Evolutionary conservation across 345 rosid genomes (phyloP), one percentile per base, ranked within the genome.

Genomic region (Gossypium turneri): DNA sequence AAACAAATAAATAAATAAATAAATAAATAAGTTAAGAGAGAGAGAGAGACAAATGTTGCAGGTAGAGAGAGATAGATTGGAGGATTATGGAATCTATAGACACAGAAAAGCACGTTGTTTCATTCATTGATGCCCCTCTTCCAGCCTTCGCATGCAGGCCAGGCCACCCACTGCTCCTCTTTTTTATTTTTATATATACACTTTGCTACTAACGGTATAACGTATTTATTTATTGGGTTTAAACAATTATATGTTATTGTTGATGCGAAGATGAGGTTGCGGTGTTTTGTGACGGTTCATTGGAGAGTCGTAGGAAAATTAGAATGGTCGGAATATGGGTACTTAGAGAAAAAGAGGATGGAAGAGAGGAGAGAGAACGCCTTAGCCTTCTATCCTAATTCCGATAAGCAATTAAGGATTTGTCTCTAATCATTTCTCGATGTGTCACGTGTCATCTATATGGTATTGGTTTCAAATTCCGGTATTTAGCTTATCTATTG

Each of bases 401-500:
- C 1, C 41, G 7, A 5, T 34, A 34, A 7, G 41, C 41, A 34
- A 34, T 4, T 34, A 34, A 34, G 7, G 41, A 1, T 4, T 34
- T 34, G 7, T 34, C 41, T 34, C 41, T 34, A 34, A 34, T 34
- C 0, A 34, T 34, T 0, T 34, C 7, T 34, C 1, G 41, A 34
- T 0, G 0, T 0, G 1, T 4, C 1, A 5, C 0, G 41, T 34
- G 7, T 34, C 0, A 34, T 5, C 1, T 7, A 34, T 34, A 34
- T 34, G 7, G 41, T 4, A 34, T 34, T 34, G 1, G 0, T 4
- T 34, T 0, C 0, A 1, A 34, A 34, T 0, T 34, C 1, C 4
- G 0, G 7, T 4, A 1, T 34, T 34, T 4, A 34, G 41, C 7
- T 34, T 34, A 34, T 34, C 7, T 34, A 4, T 0, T 34, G 41